Evolutionary conservation across 2,329 filamentous ascomycete genomes (phyloP).

Genomic region (Cryoendolithus antarcticus): DNA sequence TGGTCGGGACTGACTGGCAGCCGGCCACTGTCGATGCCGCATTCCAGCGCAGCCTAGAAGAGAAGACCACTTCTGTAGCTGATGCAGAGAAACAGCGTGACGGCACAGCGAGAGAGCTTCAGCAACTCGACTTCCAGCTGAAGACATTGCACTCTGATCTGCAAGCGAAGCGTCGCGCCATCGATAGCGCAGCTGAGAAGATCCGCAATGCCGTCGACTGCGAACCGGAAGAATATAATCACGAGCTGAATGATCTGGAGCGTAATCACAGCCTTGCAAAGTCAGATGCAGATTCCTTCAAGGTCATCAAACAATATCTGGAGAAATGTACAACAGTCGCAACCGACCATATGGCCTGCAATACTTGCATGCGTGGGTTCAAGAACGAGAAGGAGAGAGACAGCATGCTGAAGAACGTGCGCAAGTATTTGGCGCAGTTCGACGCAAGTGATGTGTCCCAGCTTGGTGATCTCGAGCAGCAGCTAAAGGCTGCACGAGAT

Average conservation of each 20-base stretch:
- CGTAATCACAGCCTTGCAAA: constrained; percentile 38
- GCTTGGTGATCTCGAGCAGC: constrained; percentile 46
- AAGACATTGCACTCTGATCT: constrained; percentile 52
- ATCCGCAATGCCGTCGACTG: constrained; percentile 46
- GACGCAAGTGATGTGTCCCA: constrained; percentile 35
- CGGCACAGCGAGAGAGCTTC: constrained; percentile 53
- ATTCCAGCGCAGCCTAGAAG: constrained; percentile 52
- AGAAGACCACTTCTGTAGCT: constrained; percentile 45
- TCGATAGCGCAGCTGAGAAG: constrained; percentile 37
- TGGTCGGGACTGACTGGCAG: constrained; percentile 57
- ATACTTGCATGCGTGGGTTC: constrained; percentile 63
- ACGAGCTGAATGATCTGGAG: constrained; percentile 41
- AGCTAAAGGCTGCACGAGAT: constrained; percentile 35
- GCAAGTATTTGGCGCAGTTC: constrained; percentile 33
- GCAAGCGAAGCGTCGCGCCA: constrained; percentile 48
- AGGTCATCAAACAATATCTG: constrained; percentile 46
- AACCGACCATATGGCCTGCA: constrained; percentile 58
- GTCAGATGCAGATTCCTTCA: constrained; percentile 55
- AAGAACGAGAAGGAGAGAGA: constrained; percentile 45
- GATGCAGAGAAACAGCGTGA: constrained; percentile 62
- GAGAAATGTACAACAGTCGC: constrained; percentile 53
- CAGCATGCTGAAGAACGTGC: constrained; percentile 55
- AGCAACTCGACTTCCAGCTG: constrained; percentile 63
- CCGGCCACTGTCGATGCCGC: constrained; percentile 56
- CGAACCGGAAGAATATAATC: constrained; percentile 38